A percentile compares a stretch with the other conserved stretches of the same genome.
phyloP scores from a whole-genome alignment of 139 green algal species.

The Protoeuglena noctilucae region DNA sequence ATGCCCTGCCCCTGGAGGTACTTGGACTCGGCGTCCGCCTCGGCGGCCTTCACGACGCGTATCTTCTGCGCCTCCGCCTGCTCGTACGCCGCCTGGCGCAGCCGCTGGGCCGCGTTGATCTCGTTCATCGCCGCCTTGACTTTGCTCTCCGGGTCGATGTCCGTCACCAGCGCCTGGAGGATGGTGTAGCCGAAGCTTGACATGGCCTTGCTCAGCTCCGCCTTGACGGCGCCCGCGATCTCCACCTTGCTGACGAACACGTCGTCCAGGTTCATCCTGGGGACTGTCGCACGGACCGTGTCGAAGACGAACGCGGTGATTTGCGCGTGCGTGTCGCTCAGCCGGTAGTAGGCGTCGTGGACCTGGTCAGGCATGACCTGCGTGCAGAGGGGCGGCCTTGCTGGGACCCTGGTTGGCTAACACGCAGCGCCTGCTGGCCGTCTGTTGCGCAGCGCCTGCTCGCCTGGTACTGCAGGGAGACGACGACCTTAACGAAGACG shows the following conservation, averaged over 20 bases:
- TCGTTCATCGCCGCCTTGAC: slow-evolving; percentile 68
- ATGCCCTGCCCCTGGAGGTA: slow-evolving; percentile 40
- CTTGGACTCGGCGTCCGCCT: slow-evolving; percentile 66
- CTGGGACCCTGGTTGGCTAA: no score
- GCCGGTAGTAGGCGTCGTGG: slow-evolving; percentile 71
- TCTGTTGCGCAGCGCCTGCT: no score
- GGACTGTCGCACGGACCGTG: slow-evolving; percentile 47
- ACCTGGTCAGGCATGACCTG: slow-evolving; percentile 30
- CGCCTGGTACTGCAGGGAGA: slow-evolving; percentile 65
- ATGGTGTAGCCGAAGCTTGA: slow-evolving; percentile 69
- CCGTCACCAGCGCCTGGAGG: slow-evolving; percentile 54
- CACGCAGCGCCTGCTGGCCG: no score
- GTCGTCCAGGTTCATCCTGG: slow-evolving; percentile 38
- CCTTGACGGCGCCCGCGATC: slow-evolving; percentile 59
- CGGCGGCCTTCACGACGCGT: slow-evolving; percentile 66
- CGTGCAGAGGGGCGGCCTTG: neutral
- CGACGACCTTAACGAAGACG: slow-evolving; percentile 53
- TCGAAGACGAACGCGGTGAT: slow-evolving; percentile 53
- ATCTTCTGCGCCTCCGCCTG: slow-evolving; percentile 73
- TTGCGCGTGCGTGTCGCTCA: slow-evolving; percentile 36
- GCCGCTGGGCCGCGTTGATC: slow-evolving; percentile 59
- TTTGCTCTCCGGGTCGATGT: slow-evolving; percentile 61
- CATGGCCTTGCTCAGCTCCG: slow-evolving; percentile 56
- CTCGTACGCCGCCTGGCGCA: slow-evolving; percentile 49
- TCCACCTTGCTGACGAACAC: slow-evolving; percentile 67